Percentiles rank a stretch among this genome's conserved stretches.
Evolutionary conservation across 371 early-diverging fungal species (phyloP).

Genomic region (Mucor irregularis): DNA sequence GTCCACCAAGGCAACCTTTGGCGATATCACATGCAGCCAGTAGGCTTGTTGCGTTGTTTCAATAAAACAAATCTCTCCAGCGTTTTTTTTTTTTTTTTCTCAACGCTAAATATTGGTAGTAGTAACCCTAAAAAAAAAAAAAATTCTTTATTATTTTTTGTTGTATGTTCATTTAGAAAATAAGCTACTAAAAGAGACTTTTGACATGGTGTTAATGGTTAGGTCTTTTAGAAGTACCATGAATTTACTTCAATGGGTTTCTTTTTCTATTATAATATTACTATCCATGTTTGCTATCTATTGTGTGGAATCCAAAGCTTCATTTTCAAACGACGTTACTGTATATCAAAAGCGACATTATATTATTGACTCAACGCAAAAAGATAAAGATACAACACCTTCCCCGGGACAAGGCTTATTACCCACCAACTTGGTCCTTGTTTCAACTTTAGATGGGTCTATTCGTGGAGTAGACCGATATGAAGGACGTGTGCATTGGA

Average conservation of each 20-base stretch:
- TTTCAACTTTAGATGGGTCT: slow-evolving; percentile 48
- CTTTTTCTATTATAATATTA: slow-evolving; percentile 20
- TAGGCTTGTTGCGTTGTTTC: too few species aligned
- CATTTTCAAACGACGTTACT: slow-evolving; percentile 13
- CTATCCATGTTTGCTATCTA: slow-evolving; percentile 23
- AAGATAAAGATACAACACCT: background rate
- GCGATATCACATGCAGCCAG: too few species aligned
- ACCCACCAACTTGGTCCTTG: slow-evolving; percentile 36
- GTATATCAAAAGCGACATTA: slow-evolving; percentile 13
- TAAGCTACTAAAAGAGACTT: too few species aligned
- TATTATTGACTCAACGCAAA: background rate
- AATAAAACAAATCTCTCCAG: too few species aligned
- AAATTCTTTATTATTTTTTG: too few species aligned
- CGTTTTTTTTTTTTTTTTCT: too few species aligned
- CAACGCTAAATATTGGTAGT: too few species aligned
- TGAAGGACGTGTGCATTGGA: slow-evolving; percentile 39
- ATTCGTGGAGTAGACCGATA: slow-evolving; percentile 45
- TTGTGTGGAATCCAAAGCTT: slow-evolving; percentile 17
- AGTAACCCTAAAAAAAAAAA: too few species aligned
- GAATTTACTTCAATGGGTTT: slow-evolving; percentile 19
- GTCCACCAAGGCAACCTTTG: too few species aligned
- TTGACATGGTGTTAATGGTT: slow-evolving; percentile 26
- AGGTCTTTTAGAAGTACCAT: slow-evolving; percentile 24
- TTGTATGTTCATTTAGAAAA: too few species aligned
- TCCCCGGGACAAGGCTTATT: background rate